phyloP scores from a whole-genome alignment of 192 early-diverging fungal genomes.

The Entrophospora sp. region DNA sequence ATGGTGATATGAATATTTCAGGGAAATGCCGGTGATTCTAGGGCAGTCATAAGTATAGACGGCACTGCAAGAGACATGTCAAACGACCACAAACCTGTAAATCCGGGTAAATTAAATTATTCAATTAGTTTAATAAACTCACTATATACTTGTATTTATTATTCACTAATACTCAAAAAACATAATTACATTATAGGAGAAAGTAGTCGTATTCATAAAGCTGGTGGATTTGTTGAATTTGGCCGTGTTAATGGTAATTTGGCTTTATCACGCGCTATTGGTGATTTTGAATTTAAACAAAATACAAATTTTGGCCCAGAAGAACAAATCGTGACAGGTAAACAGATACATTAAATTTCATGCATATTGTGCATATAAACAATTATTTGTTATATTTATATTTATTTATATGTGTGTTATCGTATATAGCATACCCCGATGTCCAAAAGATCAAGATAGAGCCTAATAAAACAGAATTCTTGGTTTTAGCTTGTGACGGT shows the following conservation, averaged over 20 bases:
- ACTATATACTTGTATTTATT: conserved; percentile 8
- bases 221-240: conserved; percentile 97
- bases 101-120: conserved; percentile 37
- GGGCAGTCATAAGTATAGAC: conserved; percentile 73
- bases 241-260: conserved; percentile 97
- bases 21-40: conserved; percentile 94
- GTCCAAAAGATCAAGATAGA: conserved; percentile 51
- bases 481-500: conserved; percentile 97
- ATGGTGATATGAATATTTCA: conserved; percentile 7
- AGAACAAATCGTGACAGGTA: conserved; percentile 86
- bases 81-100: conserved; percentile 92
- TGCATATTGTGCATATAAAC: not conserved
- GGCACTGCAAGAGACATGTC: conserved; percentile 77
- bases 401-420: not conserved
- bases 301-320: conserved; percentile 67
- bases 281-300: conserved; percentile 99
- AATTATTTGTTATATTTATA: not conserved
- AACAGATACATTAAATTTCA: not conserved
- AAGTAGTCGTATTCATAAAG: conserved; percentile 72
- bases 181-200: conserved; percentile 39
- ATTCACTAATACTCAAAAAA: not conserved
- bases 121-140: conserved; percentile 11
- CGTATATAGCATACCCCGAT: conserved; percentile 69
- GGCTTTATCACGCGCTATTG: conserved; percentile 92
- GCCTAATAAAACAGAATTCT: conserved; percentile 81